Conservation (phyloP, 2,329 filamentous ascomycete species). For the Iodosphaeria phyllophila region DNA sequence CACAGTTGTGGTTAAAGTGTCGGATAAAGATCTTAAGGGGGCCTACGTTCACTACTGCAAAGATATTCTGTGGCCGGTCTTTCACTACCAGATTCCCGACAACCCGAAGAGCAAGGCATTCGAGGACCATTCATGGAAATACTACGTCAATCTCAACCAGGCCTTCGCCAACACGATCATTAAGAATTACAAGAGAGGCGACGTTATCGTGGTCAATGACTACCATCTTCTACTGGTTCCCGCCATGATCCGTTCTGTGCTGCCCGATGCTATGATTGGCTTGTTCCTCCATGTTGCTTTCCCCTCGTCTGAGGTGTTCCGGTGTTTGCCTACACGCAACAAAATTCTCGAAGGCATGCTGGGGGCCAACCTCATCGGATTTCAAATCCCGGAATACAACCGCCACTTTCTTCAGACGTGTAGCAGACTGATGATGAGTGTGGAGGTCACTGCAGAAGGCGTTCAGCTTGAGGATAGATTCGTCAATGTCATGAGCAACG, state of each 20-base stretch:
- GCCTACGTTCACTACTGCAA: slow-evolving; percentile 97
- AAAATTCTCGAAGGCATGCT: slow-evolving; percentile 83
- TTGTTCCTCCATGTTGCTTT: slow-evolving; percentile 94
- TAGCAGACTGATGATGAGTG: slow-evolving; percentile 75
- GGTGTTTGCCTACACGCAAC: slow-evolving; percentile 72
- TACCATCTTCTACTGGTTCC: slow-evolving; percentile 87
- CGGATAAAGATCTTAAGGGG: slow-evolving; percentile 82
- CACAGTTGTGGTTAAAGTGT: slow-evolving; percentile 68
- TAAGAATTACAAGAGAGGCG: slow-evolving; percentile 81
- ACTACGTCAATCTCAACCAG: slow-evolving; percentile 83
- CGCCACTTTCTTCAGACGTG: slow-evolving; percentile 93
- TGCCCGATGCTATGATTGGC: slow-evolving; percentile 85
- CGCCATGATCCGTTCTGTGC: slow-evolving; percentile 71
- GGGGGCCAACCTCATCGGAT: slow-evolving; percentile 79
- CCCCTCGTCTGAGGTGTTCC: slow-evolving; percentile 88
- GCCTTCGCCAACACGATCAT: slow-evolving; percentile 83
- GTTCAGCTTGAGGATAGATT: slow-evolving; percentile 86
- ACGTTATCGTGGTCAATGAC: slow-evolving; percentile 89
- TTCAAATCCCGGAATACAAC: slow-evolving; percentile 85
- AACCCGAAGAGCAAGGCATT: slow-evolving; percentile 98
- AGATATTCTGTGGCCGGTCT: slow-evolving; percentile 91
- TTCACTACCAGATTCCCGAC: slow-evolving; percentile 95
- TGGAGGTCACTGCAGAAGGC: slow-evolving; percentile 76
- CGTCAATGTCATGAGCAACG: slow-evolving; percentile 67
- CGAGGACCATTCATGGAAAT: slow-evolving; percentile 90